phyloP scores from a whole-genome alignment of 169 alveolate genomes.

The Plasmodium coatneyi region DNA sequence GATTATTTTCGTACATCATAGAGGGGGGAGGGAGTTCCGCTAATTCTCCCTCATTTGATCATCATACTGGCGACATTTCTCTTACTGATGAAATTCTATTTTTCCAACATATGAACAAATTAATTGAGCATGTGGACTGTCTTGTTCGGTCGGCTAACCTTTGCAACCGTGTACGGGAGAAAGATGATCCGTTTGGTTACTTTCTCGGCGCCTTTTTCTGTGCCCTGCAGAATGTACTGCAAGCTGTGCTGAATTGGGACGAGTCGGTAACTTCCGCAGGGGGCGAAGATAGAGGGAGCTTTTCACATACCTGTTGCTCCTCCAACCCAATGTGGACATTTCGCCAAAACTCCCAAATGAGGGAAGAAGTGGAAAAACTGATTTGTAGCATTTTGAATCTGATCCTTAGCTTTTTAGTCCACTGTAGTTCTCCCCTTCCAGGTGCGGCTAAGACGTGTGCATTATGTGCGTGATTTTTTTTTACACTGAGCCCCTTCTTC shows the following conservation, averaged over 20 bases:
- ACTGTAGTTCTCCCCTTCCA: background rate
- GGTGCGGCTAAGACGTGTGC: background rate
- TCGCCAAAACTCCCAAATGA: background rate
- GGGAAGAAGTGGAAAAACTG: background rate
- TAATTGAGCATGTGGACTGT: background rate
- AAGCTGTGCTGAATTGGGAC: background rate
- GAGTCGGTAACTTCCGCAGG: background rate
- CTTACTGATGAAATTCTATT: conserved; percentile 1
- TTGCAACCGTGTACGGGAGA: background rate
- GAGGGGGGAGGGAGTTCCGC: background rate
- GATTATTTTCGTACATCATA: conserved; percentile 28
- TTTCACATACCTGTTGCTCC: background rate
- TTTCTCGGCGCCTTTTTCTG: conserved; percentile 53
- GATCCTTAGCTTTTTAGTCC: background rate
- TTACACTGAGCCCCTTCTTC: background rate
- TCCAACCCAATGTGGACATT: background rate
- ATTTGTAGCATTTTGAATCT: background rate
- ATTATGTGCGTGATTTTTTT: background rate
- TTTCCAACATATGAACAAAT: conserved; percentile 6
- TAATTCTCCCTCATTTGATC: background rate
- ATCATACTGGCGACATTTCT: background rate
- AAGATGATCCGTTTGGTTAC: conserved; percentile 1
- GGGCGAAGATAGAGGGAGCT: background rate
- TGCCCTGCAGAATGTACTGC: conserved; percentile 18
- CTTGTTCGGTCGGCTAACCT: conserved; percentile 8